Conservation (phyloP, 345 rosid genomes). For the Eutrema japonicum region DNA sequence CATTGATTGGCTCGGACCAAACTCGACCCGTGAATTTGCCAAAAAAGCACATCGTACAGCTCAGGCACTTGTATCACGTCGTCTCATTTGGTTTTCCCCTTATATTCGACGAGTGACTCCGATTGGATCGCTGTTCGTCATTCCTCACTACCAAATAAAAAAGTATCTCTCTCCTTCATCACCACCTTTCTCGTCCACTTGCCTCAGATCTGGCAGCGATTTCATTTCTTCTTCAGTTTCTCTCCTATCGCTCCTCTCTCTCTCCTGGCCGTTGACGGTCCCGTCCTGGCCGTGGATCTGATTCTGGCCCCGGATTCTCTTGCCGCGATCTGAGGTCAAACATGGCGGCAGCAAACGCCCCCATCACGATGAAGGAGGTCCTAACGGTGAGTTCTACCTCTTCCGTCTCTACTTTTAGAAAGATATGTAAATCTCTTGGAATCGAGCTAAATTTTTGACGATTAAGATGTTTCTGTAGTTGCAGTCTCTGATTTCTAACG, state of each 20-base stretch:
- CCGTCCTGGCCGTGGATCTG: conserved; percentile 45
- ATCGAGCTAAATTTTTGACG: conserved; percentile 35
- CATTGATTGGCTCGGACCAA: conserved; percentile 2
- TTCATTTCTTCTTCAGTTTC: conserved; percentile 19
- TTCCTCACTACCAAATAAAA: conserved; percentile 32
- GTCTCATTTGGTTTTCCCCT: conserved; percentile 34
- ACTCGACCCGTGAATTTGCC: conserved; percentile 1
- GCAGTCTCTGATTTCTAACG: conserved; percentile 26
- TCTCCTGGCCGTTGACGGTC: conserved; percentile 44
- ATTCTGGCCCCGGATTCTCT: conserved; percentile 28
- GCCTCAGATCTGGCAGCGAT: conserved; percentile 44
- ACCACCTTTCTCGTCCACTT: conserved; percentile 30
- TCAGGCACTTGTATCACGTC: conserved; percentile 43
- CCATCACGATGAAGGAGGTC: conserved; percentile 95
- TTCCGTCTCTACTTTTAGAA: conserved; percentile 20
- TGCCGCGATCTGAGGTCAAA: conserved; percentile 48
- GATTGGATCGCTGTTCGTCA: conserved; percentile 44
- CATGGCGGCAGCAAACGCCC: conserved; percentile 98
- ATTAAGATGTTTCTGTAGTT: conserved; percentile 13
- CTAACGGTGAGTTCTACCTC: conserved; percentile 61
- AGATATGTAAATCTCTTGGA: conserved; percentile 22
- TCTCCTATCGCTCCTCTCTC: conserved; percentile 30
- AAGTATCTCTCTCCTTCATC: conserved; percentile 27
- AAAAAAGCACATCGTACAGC: conserved; percentile 38
- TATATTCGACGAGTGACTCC: conserved; percentile 41